Evolutionary conservation across 371 early-diverging fungal genomes (phyloP).

Genomic region (Choanephora cucurbitarum): DNA sequence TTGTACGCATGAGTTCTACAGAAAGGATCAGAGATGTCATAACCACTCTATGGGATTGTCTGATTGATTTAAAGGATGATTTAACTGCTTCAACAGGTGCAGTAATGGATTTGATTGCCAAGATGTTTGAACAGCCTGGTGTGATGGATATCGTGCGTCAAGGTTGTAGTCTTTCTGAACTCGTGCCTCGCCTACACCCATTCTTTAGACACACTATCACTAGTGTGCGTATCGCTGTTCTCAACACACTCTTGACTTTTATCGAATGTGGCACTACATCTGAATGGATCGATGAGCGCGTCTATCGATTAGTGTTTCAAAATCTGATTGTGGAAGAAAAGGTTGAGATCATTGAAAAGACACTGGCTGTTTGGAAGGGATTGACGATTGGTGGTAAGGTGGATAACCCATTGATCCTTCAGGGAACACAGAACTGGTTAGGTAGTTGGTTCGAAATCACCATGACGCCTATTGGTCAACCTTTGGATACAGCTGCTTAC

Average conservation of each 20-base stretch:
- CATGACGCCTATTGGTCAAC: conserved; percentile 81
- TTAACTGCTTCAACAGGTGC: conserved; percentile 90
- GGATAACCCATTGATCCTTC: conserved; percentile 32
- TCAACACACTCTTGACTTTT: conserved; percentile 80
- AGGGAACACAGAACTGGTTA: conserved; percentile 49
- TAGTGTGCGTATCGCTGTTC: conserved; percentile 83
- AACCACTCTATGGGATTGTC: conserved; percentile 81
- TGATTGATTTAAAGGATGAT: conserved; percentile 85
- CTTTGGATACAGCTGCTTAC: conserved; percentile 61
- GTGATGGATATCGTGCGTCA: conserved; percentile 61
- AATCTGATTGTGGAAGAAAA: conserved; percentile 90
- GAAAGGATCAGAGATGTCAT: conserved; percentile 73
- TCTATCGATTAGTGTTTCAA: conserved; percentile 83
- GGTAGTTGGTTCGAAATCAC: conserved; percentile 58
- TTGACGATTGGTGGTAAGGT: conserved; percentile 48
- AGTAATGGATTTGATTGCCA: conserved; percentile 92
- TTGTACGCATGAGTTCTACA: conserved; percentile 67
- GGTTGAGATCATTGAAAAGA: conserved; percentile 65
- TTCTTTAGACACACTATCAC: conserved; percentile 94
- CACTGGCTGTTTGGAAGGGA: conserved; percentile 72
- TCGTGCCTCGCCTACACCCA: conserved; percentile 87
- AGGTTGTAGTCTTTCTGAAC: conserved; percentile 56
- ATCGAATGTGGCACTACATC: conserved; percentile 64
- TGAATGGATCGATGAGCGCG: conserved; percentile 78
- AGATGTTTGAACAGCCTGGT: conserved; percentile 69